A percentile compares a stretch with the other conserved stretches of the same genome.
Evolutionary conservation across 345 rosid genomes (phyloP).

Genomic region (Psidium friedrichsthalianum): DNA sequence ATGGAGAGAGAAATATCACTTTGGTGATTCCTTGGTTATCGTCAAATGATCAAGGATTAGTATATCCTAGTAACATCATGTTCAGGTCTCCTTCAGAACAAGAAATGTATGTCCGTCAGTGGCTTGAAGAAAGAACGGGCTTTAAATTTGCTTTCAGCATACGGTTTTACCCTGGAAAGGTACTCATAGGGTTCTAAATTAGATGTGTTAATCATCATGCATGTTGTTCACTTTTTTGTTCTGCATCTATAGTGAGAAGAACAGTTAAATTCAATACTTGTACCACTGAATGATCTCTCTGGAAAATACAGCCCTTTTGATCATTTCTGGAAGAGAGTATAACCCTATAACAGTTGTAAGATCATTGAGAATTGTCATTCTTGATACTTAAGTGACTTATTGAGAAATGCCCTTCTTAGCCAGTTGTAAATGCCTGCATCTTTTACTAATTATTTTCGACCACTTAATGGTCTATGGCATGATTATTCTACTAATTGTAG

Average conservation of each 20-base stretch:
- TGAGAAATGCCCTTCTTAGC: neutral
- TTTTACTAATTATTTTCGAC: neutral
- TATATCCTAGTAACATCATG: conserved; percentile 47
- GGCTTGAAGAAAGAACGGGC: conserved; percentile 71
- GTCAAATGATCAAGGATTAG: conserved; percentile 52
- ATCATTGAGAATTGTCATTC: neutral
- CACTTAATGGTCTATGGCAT: neutral
- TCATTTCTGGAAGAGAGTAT: neutral
- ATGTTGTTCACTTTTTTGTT: neutral
- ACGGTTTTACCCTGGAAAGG: conserved; percentile 84
- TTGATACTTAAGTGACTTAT: neutral
- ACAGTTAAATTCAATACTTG: neutral
- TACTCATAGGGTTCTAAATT: conserved; percentile 4
- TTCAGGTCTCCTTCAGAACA: conserved; percentile 67
- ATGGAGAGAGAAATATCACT: conserved; percentile 50
- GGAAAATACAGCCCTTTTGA: too few relatives aligned
- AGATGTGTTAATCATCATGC: neutral
- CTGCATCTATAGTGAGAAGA: neutral
- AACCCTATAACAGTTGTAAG: neutral
- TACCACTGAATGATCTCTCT: neutral
- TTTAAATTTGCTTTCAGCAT: conserved; percentile 41
- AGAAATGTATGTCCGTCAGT: conserved; percentile 49
- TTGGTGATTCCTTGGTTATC: conserved; percentile 96
- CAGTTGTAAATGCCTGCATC: neutral
- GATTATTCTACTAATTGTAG: neutral